Evolutionary conservation across 768 basidiomycete species (phyloP).

Genomic region (Rhodocollybia butyracea): DNA sequence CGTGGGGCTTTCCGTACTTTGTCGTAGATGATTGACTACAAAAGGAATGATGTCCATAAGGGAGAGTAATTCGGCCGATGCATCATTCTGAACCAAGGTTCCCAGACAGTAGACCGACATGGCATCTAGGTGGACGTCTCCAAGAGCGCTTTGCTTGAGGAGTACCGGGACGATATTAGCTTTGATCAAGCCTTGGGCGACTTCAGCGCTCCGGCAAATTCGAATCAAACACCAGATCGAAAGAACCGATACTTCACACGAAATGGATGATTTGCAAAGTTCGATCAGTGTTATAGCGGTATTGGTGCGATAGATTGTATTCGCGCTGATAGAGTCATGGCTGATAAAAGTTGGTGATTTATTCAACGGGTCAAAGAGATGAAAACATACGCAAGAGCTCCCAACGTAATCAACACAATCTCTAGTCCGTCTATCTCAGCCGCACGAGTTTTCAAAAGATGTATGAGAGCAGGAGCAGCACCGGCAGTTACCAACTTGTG

Average conservation of each 20-base stretch:
- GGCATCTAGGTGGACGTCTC: slow-evolving; percentile 13
- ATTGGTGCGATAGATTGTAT: slow-evolving; percentile 23
- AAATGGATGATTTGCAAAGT: slow-evolving; percentile 18
- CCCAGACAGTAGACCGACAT: slow-evolving; percentile 23
- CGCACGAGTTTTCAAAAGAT: slow-evolving; percentile 21
- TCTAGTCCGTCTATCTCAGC: slow-evolving; percentile 20
- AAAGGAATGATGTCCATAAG: slow-evolving; percentile 13
- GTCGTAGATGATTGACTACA: slow-evolving; percentile 18
- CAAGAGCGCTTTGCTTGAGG: slow-evolving; percentile 16
- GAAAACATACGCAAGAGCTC: slow-evolving; percentile 19
- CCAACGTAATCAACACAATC: slow-evolving; percentile 19
- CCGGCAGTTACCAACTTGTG: slow-evolving; percentile 25
- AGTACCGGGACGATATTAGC: slow-evolving; percentile 14
- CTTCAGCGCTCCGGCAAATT: slow-evolving; percentile 19
- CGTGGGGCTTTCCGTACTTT: slow-evolving; percentile 8
- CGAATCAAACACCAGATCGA: slow-evolving; percentile 22
- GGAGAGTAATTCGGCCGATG: slow-evolving; percentile 18
- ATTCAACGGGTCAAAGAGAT: background rate
- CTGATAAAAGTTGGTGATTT: background rate
- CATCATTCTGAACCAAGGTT: slow-evolving; percentile 17
- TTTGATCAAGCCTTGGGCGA: slow-evolving; percentile 22
- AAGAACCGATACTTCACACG: slow-evolving; percentile 18
- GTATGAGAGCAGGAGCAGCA: slow-evolving; percentile 18
- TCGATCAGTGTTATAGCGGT: slow-evolving; percentile 20
- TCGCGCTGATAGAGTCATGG: slow-evolving; percentile 22